Percentiles rank a stretch among this genome's conserved stretches.
Evolutionary conservation across 805 yeast species (phyloP).

Genomic region (Myxozyma sirexii): DNA sequence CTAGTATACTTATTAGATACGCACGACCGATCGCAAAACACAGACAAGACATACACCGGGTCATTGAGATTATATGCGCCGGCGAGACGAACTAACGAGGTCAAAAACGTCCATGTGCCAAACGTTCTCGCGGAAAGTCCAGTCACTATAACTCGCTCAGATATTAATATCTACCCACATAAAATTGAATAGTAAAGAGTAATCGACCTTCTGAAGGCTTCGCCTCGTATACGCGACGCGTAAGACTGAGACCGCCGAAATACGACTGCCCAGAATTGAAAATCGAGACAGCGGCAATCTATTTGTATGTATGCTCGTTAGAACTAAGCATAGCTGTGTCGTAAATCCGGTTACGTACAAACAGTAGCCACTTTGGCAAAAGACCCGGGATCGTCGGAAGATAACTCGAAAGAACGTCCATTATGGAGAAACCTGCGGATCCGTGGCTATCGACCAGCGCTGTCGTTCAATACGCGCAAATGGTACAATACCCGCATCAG

Average conservation of each 20-base stretch:
- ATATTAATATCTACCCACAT: too few species aligned
- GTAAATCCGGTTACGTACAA: conserved; percentile 49
- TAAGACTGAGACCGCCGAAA: conserved; percentile 68
- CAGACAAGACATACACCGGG: conserved; percentile 50
- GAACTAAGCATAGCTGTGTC: too few species aligned
- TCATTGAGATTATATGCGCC: conserved; percentile 78
- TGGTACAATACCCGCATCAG: not conserved
- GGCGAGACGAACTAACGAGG: conserved; percentile 80
- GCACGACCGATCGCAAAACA: not conserved
- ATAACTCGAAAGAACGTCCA: conserved; percentile 38
- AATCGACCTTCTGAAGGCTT: conserved; percentile 59
- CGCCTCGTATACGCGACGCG: conserved; percentile 75
- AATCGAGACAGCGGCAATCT: conserved; percentile 81
- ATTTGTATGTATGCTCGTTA: not conserved
- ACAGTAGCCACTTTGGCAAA: conserved; percentile 76
- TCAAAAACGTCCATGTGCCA: conserved; percentile 95
- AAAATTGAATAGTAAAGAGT: too few species aligned
- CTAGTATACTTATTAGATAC: not conserved
- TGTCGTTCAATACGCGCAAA: too few species aligned
- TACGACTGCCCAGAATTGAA: conserved; percentile 91
- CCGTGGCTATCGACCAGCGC: not conserved
- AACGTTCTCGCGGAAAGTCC: conserved; percentile 89
- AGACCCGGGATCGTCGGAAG: conserved; percentile 56
- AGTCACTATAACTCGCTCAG: too few species aligned
- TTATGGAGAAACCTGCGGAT: not conserved